These are phyloP conservation scores for Wallacemonas sp. DNA, from an alignment of 208 protist species.

Conservation along the genomic window DNA sequence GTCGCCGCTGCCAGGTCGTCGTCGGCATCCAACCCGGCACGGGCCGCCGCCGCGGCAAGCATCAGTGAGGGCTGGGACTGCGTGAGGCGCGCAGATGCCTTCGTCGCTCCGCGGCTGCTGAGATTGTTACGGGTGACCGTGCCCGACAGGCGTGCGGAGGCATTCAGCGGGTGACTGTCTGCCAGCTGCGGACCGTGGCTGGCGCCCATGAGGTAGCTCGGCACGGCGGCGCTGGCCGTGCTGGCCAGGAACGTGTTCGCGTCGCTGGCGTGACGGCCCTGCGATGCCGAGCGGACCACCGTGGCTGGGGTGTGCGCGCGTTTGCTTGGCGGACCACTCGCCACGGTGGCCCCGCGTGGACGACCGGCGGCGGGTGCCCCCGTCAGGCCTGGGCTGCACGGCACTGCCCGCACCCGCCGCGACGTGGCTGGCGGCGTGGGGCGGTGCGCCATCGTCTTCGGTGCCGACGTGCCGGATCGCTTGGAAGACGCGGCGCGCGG, in stretches of 20 bases:
- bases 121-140: not conserved
- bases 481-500: conserved; percentile 11
- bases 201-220: conserved; percentile 6
- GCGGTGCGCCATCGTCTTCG: not conserved
- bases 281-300: too few species aligned
- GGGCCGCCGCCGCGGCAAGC: too few species aligned
- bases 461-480: not conserved
- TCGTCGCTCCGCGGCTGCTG: too few species aligned
- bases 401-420: not conserved
- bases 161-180: not conserved
- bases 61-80: too few species aligned
- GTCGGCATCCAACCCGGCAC: too few species aligned
- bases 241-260: not conserved
- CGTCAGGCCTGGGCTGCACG: conserved; percentile 8
- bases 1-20: not conserved
- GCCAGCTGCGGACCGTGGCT: not conserved
- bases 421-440: not conserved
- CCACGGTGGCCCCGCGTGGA: too few species aligned
- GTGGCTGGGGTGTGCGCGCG: too few species aligned
- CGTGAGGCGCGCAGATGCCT: too few species aligned
- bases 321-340: too few species aligned
- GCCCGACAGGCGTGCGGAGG: not conserved
- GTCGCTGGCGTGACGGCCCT: too few species aligned
- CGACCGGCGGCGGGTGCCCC: not conserved
- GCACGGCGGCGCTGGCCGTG: not conserved